Base-by-base conservation (phyloP, 2,329 filamentous ascomycete genomes). In the Anisogramma anomala region DNA sequence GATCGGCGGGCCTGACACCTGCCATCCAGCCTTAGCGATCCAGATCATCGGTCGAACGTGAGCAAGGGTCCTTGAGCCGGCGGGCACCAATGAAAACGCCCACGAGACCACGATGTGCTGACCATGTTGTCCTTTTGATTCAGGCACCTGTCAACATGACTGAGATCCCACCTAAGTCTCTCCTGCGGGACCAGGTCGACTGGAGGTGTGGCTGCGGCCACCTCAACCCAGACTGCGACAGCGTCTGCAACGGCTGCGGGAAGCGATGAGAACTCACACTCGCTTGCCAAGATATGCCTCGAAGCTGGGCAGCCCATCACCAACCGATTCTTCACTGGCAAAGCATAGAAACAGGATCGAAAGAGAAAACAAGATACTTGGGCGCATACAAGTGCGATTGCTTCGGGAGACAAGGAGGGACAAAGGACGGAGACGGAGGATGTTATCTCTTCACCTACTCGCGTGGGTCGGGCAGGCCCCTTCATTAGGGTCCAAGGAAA, bases 201-300 rank as follows among this genome's bases (percentile, higher is more conserved):
- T 46, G 44, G 44, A 22, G 44, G 3, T 46, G 44, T 19, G 41
- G 41, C 2, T 44, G 41, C 17, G 44, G 44, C 1, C 44, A 46
- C 26, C 34, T 46, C 13, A 46, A 46, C 25, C 44, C 44, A 2
- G 44, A 46, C 26, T 43, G 41, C 4, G 44, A 46, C 33, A 46
- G 14, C 4, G 41, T 46, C 1, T 46, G 44, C 14, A 42, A 42
- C n/a, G 37, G 37, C 0, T 46, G 44, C 5, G 44, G 44, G 2
- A 43, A 42, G 44, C 39, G 42, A 7, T 46, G 27, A 33, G 27
- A 19, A 17, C 5, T 15, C 15, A 22, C 10, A n/a, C n/a, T n/a
- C n/a, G n/a, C n/a, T n/a, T n/a, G n/a, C n/a, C n/a, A n/a, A n/a
- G n/a, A n/a, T n/a, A n/a, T n/a, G n/a, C n/a, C n/a, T n/a, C n/a